A percentile compares a stretch with the other conserved stretches of the same genome.
These are phyloP conservation scores for Aspergillus proliferans DNA, from an alignment of 2,329 filamentous ascomycete species.

Conservation along the genomic window DNA sequence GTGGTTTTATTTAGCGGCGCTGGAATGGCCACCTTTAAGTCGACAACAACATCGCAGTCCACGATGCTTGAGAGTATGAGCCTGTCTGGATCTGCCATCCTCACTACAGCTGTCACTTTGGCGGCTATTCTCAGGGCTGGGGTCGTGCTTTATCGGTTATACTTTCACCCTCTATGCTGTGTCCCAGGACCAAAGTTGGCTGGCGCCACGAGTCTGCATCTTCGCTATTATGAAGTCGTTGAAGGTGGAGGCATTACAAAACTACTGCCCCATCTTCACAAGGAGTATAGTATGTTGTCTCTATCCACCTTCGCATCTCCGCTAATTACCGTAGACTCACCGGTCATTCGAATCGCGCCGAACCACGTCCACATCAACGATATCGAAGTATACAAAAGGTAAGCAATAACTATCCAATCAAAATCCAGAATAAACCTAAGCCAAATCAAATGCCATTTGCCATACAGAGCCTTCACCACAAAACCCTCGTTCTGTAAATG, in stretches of 20 bases:
- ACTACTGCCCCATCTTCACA: background rate
- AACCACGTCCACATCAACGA: background rate
- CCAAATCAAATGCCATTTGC: background rate
- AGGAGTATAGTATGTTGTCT: background rate
- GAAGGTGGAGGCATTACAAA: background rate
- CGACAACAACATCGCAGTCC: background rate
- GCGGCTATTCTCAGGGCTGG: background rate
- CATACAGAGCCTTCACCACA: background rate
- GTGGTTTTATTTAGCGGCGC: no score
- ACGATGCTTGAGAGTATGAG: background rate
- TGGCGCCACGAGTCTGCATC: background rate
- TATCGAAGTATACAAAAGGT: background rate
- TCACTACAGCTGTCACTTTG: background rate
- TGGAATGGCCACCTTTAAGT: no score
- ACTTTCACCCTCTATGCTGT: background rate
- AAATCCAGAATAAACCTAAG: background rate
- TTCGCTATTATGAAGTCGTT: background rate
- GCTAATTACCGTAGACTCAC: background rate
- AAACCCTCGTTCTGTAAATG: background rate
- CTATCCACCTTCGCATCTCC: background rate
- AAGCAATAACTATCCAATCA: background rate
- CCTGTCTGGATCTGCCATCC: background rate
- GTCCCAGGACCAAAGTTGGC: background rate
- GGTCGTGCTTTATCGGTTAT: background rate
- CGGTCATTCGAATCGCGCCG: background rate